Percentiles rank a stretch among this genome's conserved stretches.
These are phyloP conservation scores for Thermomucor indicae-seudaticae DNA, from an alignment of 371 early-diverging fungal genomes.

Conservation along the genomic window DNA sequence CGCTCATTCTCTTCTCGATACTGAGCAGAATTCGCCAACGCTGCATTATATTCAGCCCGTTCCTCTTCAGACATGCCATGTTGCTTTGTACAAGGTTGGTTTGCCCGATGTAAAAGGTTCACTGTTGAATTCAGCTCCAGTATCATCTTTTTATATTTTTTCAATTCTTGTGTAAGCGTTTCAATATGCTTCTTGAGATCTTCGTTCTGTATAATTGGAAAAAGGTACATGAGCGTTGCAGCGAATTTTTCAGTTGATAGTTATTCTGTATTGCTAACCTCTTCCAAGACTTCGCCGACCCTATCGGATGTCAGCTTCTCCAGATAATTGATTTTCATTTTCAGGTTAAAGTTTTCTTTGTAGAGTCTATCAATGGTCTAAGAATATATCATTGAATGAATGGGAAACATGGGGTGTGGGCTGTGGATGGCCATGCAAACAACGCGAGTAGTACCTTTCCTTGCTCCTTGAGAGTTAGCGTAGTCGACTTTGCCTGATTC, in stretches of 20 bases:
- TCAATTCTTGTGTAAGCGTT: constrained; percentile 41
- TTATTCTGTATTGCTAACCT: constrained; percentile 31
- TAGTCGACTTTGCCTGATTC: constrained; percentile 14
- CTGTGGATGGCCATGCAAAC: neutral
- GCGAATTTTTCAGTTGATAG: neutral
- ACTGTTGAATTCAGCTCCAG: constrained; percentile 42
- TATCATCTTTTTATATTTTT: constrained; percentile 47
- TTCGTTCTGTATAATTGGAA: constrained; percentile 36
- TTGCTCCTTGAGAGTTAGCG: constrained; percentile 58
- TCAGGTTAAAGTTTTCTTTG: constrained; percentile 70
- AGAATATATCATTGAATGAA: neutral
- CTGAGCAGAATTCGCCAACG: constrained; percentile 25
- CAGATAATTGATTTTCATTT: constrained; percentile 63
- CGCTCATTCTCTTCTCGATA: constrained; percentile 35
- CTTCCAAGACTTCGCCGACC: constrained; percentile 48
- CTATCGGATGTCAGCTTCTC: constrained; percentile 65
- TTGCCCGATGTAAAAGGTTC: constrained; percentile 28
- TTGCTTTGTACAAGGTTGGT: constrained; percentile 37
- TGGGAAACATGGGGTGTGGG: neutral
- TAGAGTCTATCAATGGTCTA: constrained; percentile 66
- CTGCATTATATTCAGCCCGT: constrained; percentile 35
- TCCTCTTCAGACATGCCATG: constrained; percentile 56
- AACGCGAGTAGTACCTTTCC: constrained; percentile 46
- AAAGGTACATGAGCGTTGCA: neutral
- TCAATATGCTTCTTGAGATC: constrained; percentile 51